Conservation (phyloP, 176 grass and related monocot species). For the Areca catechu region DNA sequence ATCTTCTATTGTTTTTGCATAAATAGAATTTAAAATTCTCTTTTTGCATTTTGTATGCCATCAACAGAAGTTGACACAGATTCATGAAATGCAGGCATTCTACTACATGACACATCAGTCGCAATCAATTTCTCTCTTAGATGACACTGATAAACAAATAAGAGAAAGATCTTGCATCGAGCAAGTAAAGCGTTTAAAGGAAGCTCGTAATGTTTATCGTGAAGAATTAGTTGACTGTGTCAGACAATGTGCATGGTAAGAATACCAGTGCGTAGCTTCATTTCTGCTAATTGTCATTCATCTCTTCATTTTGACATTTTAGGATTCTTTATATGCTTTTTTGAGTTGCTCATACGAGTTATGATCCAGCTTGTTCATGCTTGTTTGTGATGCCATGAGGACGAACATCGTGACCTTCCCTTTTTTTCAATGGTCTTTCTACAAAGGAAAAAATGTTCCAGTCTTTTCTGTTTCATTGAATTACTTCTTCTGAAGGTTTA, state of each 20-base stretch:
- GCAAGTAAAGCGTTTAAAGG: conserved; percentile 73
- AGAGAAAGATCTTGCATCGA: conserved; percentile 70
- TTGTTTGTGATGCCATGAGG: no score
- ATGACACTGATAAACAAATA: conserved; percentile 81
- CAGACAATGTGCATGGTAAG: conserved; percentile 73
- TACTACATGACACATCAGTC: conserved; percentile 78
- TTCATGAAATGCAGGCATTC: conserved; percentile 49
- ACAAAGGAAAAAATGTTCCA: no score
- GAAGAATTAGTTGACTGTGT: conserved; percentile 84
- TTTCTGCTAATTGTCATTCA: no score
- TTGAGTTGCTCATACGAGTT: no score
- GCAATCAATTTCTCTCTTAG: conserved; percentile 66
- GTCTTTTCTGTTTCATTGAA: no score
- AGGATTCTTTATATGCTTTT: no score
- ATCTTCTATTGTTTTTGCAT: background rate
- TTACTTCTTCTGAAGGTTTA: no score
- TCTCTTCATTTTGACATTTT: no score
- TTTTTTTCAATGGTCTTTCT: no score
- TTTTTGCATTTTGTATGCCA: conserved; percentile 9
- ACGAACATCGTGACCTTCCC: no score
- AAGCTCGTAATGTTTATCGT: conserved; percentile 66
- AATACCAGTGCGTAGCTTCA: background rate
- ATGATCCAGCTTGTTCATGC: no score
- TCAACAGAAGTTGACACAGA: conserved; percentile 13
- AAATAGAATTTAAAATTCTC: no score